Evolutionary conservation across 192 early-diverging fungal genomes (phyloP), one percentile per base, ranked within the genome.

Genomic region (Coemansia sp.): DNA sequence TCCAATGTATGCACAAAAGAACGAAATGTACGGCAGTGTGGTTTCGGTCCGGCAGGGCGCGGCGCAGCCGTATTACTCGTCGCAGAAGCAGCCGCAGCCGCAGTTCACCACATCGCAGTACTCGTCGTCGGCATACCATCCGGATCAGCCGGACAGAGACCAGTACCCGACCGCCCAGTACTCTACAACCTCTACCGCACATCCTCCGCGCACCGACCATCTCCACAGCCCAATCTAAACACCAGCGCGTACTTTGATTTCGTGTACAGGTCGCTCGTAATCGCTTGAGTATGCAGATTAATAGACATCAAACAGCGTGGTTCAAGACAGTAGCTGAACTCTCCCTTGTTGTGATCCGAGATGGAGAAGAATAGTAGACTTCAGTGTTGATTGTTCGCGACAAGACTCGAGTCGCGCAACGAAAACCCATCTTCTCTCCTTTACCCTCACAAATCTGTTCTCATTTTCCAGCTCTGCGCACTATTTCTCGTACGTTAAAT

Each of bases 191-290:
- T 31, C 55, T 19, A 17, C 31, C 19, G 19, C 29, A 16, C 31
- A 37, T 14, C 2, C 10, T 14, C 29, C 31, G 7, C 65, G 43
- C 55, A 58, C 53, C 39, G 69, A 78, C 50, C 53, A 69, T 27
- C 66, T 68, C 41, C 66, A 72, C 31, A 65, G 50, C 27, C 58
- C 69, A 4, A 68, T 77, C 10, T 71, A 71, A 14, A 21, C 50
- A 21, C 21, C 21, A 21, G 21, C 21, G 21, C 21, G 21, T 52
- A 23, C 9, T 12, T 52, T 52, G 19, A 52, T 52, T 52, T 6
- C 7, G 29, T 6, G 29, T 31, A 4, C 29, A 4, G 29, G 29
- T 31, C 27, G 27, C 29, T 5, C 29, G 29, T 31, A 31, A 31
- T 31, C 29, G 7, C 29, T 7, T 8, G 41, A n/a, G 11, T 45